Evolutionary conservation across 352 stramenopile species (phyloP), one percentile per base, ranked within the genome.

Genomic region (Phytophthora litchii): DNA sequence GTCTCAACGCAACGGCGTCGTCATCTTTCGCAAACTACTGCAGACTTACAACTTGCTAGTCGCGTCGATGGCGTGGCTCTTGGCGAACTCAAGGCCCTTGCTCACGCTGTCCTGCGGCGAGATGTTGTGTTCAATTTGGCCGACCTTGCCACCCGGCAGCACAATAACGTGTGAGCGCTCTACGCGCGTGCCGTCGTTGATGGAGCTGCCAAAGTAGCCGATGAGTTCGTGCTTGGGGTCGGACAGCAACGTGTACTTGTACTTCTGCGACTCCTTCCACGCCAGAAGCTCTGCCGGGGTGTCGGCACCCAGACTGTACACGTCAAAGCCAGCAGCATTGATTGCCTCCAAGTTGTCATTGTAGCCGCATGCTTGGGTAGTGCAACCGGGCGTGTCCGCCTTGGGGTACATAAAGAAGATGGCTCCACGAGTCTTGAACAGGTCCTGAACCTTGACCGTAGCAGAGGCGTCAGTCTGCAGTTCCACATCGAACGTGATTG

Each of bases 381-480:
- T 95, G 60, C 87, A 95, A 4, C 85, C 87, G 4, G 83, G 82
- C 7, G 87, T 95, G 60, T 95, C 81, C 0, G 87, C 87, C 56
- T 92, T 92, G 5, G 87, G 85, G 65, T 89, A 95, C 81, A 94
- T 94, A 67, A 95, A 95, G 70, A 95, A 92, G 50, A 95, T 87
- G 36, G 71, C 83, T 17, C 84, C 86, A 13, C 84, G 75, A 5
- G 87, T 80, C 55, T 89, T 77, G 54, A 93, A 78, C 32, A 95
- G 50, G 16, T 86, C 73, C 49, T 92, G 83, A 35, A 94, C 72
- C 42, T 78, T 72, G 11, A 92, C 77, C 11, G 49, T 74, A 19
- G 77, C 72, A 14, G 67, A 78, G 12, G 80, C 70, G 43, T 95
- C 76, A 9, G 69, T 95, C 56, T 84, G 61, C 35, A 95, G 72